A percentile compares a stretch with the other conserved stretches of the same genome.
phyloP scores from a whole-genome alignment of 495 filamentous ascomycete species.

The Penicillium daleae region DNA sequence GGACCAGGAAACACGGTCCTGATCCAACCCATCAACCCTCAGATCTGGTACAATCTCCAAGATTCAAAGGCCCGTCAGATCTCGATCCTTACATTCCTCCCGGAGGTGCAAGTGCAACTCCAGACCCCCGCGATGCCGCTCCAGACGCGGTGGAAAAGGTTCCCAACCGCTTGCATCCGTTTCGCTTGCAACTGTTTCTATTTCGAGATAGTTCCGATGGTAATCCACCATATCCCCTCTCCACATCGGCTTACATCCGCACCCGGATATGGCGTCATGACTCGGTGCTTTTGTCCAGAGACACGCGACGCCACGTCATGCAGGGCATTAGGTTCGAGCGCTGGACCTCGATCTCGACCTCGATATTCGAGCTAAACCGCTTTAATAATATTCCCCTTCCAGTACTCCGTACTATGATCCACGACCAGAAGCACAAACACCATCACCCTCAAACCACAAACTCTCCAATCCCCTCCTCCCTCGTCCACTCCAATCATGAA shows the following conservation, averaged over 20 bases:
- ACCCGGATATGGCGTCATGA: conserved; percentile 15
- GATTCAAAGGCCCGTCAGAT: background rate
- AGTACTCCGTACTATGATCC: no score
- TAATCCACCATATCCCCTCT: no score
- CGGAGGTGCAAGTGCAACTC: background rate
- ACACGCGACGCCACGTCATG: background rate
- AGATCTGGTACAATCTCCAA: background rate
- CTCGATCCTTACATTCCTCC: background rate
- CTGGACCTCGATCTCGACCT: no score
- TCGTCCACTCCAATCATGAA: conserved; percentile 46
- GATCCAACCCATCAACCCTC: background rate
- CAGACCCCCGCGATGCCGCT: no score
- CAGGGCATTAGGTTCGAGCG: background rate
- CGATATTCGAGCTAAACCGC: no score
- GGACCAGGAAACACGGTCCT: background rate
- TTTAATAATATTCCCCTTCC: no score
- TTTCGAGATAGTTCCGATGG: no score
- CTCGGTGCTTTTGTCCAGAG: conserved; percentile 7
- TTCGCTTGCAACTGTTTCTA: no score
- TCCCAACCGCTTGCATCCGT: background rate
- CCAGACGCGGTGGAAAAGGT: background rate
- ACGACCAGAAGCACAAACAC: background rate
- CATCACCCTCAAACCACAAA: background rate
- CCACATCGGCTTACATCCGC: background rate
- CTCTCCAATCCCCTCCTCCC: background rate